These are phyloP conservation scores for Evernia prunastri DNA, from an alignment of 495 filamentous ascomycete species.

Conservation along the genomic window DNA sequence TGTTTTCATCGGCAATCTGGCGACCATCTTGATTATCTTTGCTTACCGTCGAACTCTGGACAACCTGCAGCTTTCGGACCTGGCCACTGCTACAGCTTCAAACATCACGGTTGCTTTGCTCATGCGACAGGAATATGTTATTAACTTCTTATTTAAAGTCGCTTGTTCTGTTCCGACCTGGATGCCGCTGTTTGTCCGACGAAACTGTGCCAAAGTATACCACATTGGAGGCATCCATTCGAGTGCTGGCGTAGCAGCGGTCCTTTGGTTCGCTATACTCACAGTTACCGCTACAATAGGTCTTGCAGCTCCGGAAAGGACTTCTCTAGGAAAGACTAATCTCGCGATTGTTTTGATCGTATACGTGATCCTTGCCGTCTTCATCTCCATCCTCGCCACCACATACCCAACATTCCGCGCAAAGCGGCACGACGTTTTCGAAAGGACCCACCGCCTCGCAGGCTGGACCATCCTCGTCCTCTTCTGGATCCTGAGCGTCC, in stretches of 20 bases:
- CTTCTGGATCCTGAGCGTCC: slow-evolving; percentile 49
- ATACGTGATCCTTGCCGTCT: slow-evolving; percentile 26
- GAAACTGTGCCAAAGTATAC: slow-evolving; percentile 52
- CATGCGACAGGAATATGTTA: slow-evolving; percentile 47
- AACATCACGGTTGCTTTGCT: slow-evolving; percentile 41
- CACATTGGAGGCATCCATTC: slow-evolving; percentile 56
- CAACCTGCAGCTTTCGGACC: slow-evolving; percentile 26
- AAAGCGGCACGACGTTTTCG: slow-evolving; percentile 57
- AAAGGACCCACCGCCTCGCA: slow-evolving; percentile 59
- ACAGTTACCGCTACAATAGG: slow-evolving; percentile 20
- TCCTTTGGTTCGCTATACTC: slow-evolving; percentile 31
- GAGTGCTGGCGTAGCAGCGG: slow-evolving; percentile 47
- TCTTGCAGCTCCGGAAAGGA: slow-evolving; percentile 8
- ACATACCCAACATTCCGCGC: slow-evolving; percentile 47
- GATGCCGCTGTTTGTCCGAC: slow-evolving; percentile 48
- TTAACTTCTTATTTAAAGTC: slow-evolving; percentile 53
- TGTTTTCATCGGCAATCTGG: slow-evolving; percentile 26
- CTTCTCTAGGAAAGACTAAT: slow-evolving; percentile 7
- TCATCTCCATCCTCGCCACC: slow-evolving; percentile 34
- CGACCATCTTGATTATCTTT: slow-evolving; percentile 13
- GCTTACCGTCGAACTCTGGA: slow-evolving; percentile 15
- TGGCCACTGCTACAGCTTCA: slow-evolving; percentile 36
- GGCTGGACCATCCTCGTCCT: slow-evolving; percentile 56
- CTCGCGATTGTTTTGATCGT: slow-evolving; percentile 19
- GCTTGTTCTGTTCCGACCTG: slow-evolving; percentile 43